Conservation (phyloP, 129 eudicot species). For the Heracleum sosnowskyi region DNA sequence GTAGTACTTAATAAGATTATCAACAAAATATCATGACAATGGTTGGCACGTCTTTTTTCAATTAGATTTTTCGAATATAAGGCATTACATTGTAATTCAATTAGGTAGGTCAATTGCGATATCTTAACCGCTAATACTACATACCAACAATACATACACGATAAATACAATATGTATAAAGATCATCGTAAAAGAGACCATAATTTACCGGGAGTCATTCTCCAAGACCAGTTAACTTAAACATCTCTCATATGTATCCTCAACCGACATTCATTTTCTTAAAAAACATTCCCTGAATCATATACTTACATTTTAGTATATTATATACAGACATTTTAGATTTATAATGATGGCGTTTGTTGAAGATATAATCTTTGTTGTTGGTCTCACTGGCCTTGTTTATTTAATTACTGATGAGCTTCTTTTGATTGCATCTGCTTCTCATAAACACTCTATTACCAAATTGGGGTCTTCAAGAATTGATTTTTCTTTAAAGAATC, state of each 20-base stretch:
- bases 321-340: not conserved
- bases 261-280: not conserved
- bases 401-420: slow-evolving; percentile 34
- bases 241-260: not conserved
- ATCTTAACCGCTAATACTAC: not conserved
- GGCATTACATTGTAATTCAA: not conserved
- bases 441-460: slow-evolving; percentile 10
- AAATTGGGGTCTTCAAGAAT: slow-evolving; percentile 7
- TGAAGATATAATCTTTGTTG: slow-evolving; percentile 33
- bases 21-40: no score
- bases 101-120: not conserved
- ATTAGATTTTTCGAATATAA: not conserved
- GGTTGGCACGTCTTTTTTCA: not conserved
- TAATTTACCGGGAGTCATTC: not conserved
- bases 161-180: not conserved
- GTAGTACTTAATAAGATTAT: no score
- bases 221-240: not conserved
- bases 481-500: slow-evolving; percentile 9
- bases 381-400: slow-evolving; percentile 35
- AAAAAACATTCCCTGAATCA: not conserved
- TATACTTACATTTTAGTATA: not conserved
- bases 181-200: not conserved
- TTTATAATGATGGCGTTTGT: slow-evolving; percentile 35
- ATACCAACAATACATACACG: not conserved
- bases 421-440: slow-evolving; percentile 26